These are phyloP conservation scores for Lachnellula cervina DNA, from an alignment of 2,329 filamentous ascomycete genomes.

Conservation along the genomic window DNA sequence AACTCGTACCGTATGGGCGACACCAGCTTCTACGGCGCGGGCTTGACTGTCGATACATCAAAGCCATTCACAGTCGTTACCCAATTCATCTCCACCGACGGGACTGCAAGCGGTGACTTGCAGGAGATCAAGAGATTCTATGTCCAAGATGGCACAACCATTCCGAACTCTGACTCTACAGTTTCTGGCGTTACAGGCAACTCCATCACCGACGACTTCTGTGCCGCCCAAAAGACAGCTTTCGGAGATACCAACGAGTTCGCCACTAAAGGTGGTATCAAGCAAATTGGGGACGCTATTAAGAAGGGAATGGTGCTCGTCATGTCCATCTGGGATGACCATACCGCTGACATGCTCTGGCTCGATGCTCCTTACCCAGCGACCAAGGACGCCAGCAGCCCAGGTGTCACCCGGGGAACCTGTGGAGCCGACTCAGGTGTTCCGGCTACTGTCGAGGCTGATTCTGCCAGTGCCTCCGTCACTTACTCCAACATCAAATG, in stretches of 20 bases:
- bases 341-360: slow-evolving; percentile 68
- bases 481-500: slow-evolving; percentile 33
- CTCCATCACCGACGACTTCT: slow-evolving; percentile 53
- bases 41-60: slow-evolving; percentile 47
- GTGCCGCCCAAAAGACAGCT: slow-evolving; percentile 48
- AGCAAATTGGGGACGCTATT: slow-evolving; percentile 50
- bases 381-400: slow-evolving; percentile 35
- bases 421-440: slow-evolving; percentile 49
- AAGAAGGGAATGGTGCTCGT: slow-evolving; percentile 57
- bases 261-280: slow-evolving; percentile 50
- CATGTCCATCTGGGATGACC: slow-evolving; percentile 54
- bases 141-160: slow-evolving; percentile 49
- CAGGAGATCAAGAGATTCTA: slow-evolving; percentile 52
- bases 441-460: slow-evolving; percentile 45
- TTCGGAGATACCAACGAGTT: slow-evolving; percentile 54
- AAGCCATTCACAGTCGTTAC: slow-evolving; percentile 53
- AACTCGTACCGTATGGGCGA: slow-evolving; percentile 57
- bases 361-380: slow-evolving; percentile 64
- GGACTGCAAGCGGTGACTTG: slow-evolving; percentile 46
- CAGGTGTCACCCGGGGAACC: slow-evolving; percentile 50
- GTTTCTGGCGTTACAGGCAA: slow-evolving; percentile 45
- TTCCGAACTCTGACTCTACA: slow-evolving; percentile 44
- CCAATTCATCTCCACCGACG: slow-evolving; percentile 51
- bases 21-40: slow-evolving; percentile 50
- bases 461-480: slow-evolving; percentile 43